Percentiles rank a stretch among this genome's conserved stretches.
Evolutionary conservation across 2,329 filamentous ascomycete genomes (phyloP).

Genomic region (Xylariaceae sp.): DNA sequence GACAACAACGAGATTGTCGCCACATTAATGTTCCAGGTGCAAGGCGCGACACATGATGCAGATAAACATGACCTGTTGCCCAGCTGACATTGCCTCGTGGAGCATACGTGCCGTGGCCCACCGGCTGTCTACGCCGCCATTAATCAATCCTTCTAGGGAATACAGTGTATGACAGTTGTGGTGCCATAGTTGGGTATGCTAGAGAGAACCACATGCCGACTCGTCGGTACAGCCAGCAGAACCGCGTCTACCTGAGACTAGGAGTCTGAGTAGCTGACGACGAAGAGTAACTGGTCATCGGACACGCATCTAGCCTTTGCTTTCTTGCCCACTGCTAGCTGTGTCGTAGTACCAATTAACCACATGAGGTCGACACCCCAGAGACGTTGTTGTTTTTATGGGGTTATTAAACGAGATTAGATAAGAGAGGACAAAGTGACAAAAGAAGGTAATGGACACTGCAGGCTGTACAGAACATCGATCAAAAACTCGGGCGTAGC

Average conservation of each 20-base stretch:
- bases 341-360: constrained; percentile 8
- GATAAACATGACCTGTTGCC: constrained; percentile 16
- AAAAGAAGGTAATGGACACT: constrained; percentile 46
- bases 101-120: constrained; percentile 27
- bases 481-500: constrained; percentile 56
- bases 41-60: constrained; percentile 14
- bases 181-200: constrained; percentile 17
- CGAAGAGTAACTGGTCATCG: constrained; percentile 14
- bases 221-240: constrained; percentile 22
- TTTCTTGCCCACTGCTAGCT: too few species aligned
- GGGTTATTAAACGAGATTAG: constrained; percentile 44
- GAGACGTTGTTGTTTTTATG: constrained; percentile 32
- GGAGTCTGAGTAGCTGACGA: constrained; percentile 1
- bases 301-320: constrained; percentile 10
- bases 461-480: constrained; percentile 58
- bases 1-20: constrained; percentile 13
- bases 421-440: constrained; percentile 39
- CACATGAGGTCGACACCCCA: constrained; percentile 23
- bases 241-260: constrained; percentile 3
- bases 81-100: constrained; percentile 24
- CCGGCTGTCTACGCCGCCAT: constrained; percentile 19
- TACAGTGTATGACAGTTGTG: constrained; percentile 14
- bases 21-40: constrained; percentile 14
- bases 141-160: constrained; percentile 3
- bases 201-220: constrained; percentile 19